Conservation (phyloP, 2,329 filamentous ascomycete species). For the Trichoderma citrinoviride region DNA sequence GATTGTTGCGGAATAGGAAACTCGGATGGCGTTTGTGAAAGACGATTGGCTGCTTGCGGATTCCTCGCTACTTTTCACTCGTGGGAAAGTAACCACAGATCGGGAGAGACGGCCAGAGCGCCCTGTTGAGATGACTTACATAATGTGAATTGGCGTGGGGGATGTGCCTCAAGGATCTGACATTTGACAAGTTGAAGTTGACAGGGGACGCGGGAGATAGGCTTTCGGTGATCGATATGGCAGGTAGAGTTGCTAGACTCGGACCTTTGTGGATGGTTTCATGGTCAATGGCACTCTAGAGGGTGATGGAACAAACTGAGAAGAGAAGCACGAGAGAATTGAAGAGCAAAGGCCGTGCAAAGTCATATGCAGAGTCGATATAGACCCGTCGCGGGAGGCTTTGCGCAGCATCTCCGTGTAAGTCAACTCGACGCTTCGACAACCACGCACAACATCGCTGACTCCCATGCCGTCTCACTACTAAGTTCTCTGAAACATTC, state of each 20-base stretch:
- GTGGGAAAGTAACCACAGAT: too few species aligned
- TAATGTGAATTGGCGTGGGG: background rate
- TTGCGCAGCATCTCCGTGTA: too few species aligned
- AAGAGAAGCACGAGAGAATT: too few species aligned
- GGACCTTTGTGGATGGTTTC: background rate
- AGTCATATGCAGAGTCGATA: too few species aligned
- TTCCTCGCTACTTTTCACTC: background rate
- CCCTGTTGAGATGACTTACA: background rate
- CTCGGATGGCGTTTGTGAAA: background rate
- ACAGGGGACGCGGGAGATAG: background rate
- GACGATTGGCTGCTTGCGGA: slow-evolving; percentile 5
- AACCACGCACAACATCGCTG: too few species aligned
- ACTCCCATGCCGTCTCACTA: too few species aligned
- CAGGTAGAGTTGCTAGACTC: background rate
- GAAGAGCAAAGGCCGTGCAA: too few species aligned
- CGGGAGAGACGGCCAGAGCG: background rate
- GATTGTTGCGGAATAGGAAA: background rate
- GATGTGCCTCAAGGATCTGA: slow-evolving; percentile 10
- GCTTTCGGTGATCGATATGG: background rate
- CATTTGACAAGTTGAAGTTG: background rate
- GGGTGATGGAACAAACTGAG: too few species aligned
- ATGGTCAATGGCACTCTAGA: background rate
- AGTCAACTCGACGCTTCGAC: too few species aligned
- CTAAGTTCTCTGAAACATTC: too few species aligned
- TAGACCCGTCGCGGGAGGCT: too few species aligned